phyloP scores from a whole-genome alignment of 192 early-diverging fungal genomes.

The Coemansia erecta region DNA sequence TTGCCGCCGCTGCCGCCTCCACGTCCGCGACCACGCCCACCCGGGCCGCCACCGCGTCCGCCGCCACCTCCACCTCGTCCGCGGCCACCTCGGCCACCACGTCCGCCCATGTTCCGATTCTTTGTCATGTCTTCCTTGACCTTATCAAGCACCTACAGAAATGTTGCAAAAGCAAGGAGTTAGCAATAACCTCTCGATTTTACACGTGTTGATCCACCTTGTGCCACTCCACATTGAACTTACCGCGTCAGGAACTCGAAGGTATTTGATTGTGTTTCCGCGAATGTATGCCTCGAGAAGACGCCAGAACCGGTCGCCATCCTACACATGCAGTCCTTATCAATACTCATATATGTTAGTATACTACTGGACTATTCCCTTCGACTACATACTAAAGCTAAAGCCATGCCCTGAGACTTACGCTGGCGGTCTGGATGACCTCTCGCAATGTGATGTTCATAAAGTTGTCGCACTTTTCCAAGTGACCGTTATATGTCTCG shows the following conservation, averaged over 20 bases:
- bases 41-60: slow-evolving; percentile 36
- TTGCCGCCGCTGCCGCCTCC: slow-evolving; percentile 19
- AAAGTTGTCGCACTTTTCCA: slow-evolving; percentile 95
- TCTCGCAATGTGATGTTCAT: slow-evolving; percentile 96
- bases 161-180: neutral
- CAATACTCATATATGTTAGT: neutral
- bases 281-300: slow-evolving; percentile 91
- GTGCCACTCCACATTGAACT: neutral
- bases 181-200: neutral
- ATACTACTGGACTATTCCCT: neutral
- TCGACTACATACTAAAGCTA: neutral
- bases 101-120: slow-evolving; percentile 49
- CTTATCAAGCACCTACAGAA: slow-evolving; percentile 76
- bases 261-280: slow-evolving; percentile 85
- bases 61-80: slow-evolving; percentile 54
- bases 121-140: slow-evolving; percentile 79
- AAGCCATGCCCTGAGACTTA: slow-evolving; percentile 30
- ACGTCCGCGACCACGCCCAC: slow-evolving; percentile 52
- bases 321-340: slow-evolving; percentile 41
- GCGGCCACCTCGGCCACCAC: slow-evolving; percentile 53
- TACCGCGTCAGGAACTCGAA: slow-evolving; percentile 84
- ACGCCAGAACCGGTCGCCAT: slow-evolving; percentile 92
- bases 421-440: slow-evolving; percentile 88
- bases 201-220: too few species aligned
- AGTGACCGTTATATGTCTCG: slow-evolving; percentile 97